These are phyloP conservation scores for Striga asiatica DNA, from an alignment of 257 asterid genomes.

Conservation along the genomic window DNA sequence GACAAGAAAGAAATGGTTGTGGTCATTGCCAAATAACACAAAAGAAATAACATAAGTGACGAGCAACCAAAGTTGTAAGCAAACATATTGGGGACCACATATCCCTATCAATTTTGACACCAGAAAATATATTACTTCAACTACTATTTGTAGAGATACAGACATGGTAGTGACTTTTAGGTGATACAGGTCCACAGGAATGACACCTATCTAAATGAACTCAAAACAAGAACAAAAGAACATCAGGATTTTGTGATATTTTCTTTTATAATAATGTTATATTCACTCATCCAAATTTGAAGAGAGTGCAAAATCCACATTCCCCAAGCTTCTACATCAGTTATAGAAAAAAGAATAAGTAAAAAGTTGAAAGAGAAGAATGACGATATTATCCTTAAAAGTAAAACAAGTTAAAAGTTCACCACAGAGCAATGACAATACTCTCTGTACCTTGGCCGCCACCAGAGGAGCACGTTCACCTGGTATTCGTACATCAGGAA, in stretches of 20 bases:
- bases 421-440: background rate
- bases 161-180: background rate
- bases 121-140: background rate
- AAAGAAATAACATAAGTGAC: background rate
- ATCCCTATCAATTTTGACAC: too few species aligned
- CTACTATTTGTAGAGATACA: background rate
- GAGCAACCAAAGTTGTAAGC: background rate
- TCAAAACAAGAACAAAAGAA: background rate
- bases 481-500: constrained; percentile 81
- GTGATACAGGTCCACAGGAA: background rate
- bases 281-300: background rate
- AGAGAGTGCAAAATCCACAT: background rate
- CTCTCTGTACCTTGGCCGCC: constrained; percentile 58
- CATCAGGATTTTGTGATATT: background rate
- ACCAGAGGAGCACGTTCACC: constrained; percentile 99
- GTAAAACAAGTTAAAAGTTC: background rate
- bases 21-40: background rate
- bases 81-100: background rate
- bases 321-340: background rate
- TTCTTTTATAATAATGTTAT: background rate
- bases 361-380: background rate
- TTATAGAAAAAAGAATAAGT: background rate
- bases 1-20: background rate
- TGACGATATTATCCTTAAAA: background rate
- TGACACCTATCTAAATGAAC: background rate